Evolutionary conservation across 441 rosid species (phyloP), one percentile per base, ranked within the genome.

Genomic region (Bruguiera hainesii): DNA sequence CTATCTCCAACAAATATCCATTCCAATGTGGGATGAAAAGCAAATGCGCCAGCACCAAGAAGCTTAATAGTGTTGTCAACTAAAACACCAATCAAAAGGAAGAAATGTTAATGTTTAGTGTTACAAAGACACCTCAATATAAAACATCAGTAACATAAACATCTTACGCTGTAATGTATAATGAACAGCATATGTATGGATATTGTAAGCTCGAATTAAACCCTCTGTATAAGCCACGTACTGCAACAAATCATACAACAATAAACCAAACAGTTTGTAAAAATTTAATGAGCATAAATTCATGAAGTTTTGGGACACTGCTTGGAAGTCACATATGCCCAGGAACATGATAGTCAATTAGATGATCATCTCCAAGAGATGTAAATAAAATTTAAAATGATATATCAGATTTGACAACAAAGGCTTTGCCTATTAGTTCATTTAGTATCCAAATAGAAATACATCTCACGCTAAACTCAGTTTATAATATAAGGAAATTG

Each of bases 1-100:
- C 99, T 89, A 83, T 96, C 98, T 75, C 99, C 98, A 78, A 96
- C 97, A 86, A 96, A 93, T 64, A 96, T 83, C 98, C 99, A 96
- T 73, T 96, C 99, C 74, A 96, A 77, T 58, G 86, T 86, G 3
- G 98, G 98, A 69, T 96, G 99, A 80, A 96, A 96, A 76, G 98
- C 98, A 77, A 96, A 91, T 49, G 99, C 85, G 73, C 97, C 85
- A 57, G 99, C 97, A 65, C 99, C 99, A 58, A 89, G 67, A 70
- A 96, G 98, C 83, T 87, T 96, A 70, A 96, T 91, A 78, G 98
- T 91, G 78, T 87, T 89, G 78, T 96, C 99, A 81, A 96, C 99
- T 91, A 85, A 75, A 76, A 75, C 25, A 62, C 42, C 61, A 69
- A 69, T 55, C 64, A 76, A 64, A 55, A 28, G 42, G 10, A 58